These are phyloP conservation scores for Podochytrium sp. DNA, from an alignment of 192 early-diverging fungal species.

Conservation along the genomic window DNA sequence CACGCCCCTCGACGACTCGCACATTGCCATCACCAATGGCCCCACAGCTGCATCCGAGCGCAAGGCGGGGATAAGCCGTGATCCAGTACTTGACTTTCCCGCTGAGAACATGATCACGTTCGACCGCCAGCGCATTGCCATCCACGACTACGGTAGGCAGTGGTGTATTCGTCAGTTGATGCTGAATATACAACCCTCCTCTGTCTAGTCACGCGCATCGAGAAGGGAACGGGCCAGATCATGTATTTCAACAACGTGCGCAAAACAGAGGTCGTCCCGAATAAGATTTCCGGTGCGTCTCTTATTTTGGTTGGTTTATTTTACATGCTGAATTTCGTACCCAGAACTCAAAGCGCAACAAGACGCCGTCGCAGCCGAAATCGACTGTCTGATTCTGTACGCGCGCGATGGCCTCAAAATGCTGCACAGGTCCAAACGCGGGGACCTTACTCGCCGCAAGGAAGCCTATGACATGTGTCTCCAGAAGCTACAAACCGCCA, in stretches of 20 bases:
- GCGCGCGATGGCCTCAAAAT: constrained; percentile 11
- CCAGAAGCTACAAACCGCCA: neutral
- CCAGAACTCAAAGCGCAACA: neutral
- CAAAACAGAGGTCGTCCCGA: neutral
- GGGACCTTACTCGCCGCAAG: neutral
- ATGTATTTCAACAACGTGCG: neutral
- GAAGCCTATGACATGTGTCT: neutral
- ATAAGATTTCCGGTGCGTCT: neutral
- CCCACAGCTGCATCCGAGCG: neutral
- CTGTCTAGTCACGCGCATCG: neutral
- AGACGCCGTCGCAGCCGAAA: neutral
- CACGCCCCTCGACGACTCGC: neutral
- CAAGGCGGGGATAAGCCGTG: no score
- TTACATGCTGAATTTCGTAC: neutral
- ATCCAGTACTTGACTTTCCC: neutral
- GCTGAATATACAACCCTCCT: no score
- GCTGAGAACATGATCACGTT: neutral
- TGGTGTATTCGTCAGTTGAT: no score
- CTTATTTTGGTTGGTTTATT: neutral
- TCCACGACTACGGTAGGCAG: no score
- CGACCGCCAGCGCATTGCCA: neutral
- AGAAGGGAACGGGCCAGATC: neutral
- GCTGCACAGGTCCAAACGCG: neutral
- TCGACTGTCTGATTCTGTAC: neutral
- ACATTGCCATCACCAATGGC: neutral